Evolutionary conservation across 441 rosid genomes (phyloP).

Genomic region (Gossypium davidsonii): DNA sequence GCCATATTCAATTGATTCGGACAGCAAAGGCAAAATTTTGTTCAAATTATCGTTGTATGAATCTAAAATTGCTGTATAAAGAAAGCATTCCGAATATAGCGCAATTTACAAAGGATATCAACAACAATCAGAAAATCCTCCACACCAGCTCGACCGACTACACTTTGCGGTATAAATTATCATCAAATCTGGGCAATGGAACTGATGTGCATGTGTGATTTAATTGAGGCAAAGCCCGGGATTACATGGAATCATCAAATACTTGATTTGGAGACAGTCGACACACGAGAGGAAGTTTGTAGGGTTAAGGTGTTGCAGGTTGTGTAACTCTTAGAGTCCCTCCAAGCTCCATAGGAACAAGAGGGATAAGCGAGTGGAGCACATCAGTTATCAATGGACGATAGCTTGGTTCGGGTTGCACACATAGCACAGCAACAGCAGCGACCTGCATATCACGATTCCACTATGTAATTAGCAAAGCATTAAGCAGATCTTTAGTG

Average conservation of each 20-base stretch:
- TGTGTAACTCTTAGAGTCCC: constrained; percentile 63
- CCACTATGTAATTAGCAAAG: not conserved
- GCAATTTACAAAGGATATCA: constrained; percentile 23
- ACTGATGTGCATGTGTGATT: constrained; percentile 4
- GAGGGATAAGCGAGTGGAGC: constrained; percentile 78
- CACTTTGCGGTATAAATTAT: not conserved
- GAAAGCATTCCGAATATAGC: not conserved
- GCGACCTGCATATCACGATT: constrained; percentile 55
- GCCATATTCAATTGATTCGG: not conserved
- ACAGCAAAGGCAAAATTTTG: not conserved
- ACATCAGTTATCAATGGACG: constrained; percentile 87
- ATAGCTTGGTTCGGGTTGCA: constrained; percentile 92
- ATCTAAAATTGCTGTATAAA: not conserved
- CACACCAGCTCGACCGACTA: not conserved
- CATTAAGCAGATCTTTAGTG: not conserved
- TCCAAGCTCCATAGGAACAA: constrained; percentile 78
- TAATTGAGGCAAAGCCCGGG: not conserved
- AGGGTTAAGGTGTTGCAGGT: constrained; percentile 17
- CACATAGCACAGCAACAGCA: constrained; percentile 86
- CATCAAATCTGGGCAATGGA: not conserved
- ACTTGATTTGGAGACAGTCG: not conserved
- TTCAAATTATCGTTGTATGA: not conserved
- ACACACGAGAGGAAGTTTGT: not conserved
- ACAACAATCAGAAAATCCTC: not conserved
- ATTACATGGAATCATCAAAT: constrained; percentile 8